phyloP scores from a whole-genome alignment of 208 protist genomes.

The Wallacemonas collosoma region DNA sequence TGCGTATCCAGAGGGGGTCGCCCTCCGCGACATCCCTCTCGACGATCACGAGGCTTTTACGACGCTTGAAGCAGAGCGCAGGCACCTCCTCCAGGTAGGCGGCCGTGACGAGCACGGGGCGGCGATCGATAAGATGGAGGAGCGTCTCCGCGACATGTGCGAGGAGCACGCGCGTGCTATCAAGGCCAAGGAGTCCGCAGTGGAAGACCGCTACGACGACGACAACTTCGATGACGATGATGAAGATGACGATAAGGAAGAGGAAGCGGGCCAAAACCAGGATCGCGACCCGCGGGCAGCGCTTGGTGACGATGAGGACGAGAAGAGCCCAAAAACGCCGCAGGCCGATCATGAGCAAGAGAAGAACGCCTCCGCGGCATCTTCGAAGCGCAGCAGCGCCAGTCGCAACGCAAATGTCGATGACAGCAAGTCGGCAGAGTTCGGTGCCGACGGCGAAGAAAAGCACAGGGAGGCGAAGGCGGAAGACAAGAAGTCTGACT shows the following conservation, averaged over 20 bases:
- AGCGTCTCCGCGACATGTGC: conserved; percentile 25
- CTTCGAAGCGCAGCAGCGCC: conserved; percentile 12
- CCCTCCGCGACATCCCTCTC: conserved; percentile 26
- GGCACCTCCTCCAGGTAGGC: conserved; percentile 4
- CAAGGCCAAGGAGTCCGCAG: conserved; percentile 13
- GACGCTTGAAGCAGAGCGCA: conserved; percentile 5
- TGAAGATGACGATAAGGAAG: conserved; percentile 2
- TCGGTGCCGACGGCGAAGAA: conserved; percentile 12
- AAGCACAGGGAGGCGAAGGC: no score
- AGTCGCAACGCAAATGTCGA: background rate
- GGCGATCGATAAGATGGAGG: conserved; percentile 34
- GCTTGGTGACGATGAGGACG: conserved; percentile 21
- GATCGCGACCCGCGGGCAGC: conserved; percentile 18
- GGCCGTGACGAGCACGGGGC: conserved; percentile 15
- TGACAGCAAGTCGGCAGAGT: conserved; percentile 6
- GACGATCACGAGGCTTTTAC: conserved; percentile 32
- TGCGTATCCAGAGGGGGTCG: conserved; percentile 32
- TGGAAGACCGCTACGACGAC: conserved; percentile 29
- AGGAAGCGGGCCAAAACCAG: background rate
- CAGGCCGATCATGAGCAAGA: background rate
- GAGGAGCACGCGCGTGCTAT: conserved; percentile 22
- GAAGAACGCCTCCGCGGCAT: background rate
- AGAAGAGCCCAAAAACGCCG: conserved; percentile 2
- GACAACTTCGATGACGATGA: conserved; percentile 42
- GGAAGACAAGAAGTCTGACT: background rate